Evolutionary conservation across 805 yeast species (phyloP), one percentile per base, ranked within the genome.

Genomic region (Saccharomycopsis amapae): DNA sequence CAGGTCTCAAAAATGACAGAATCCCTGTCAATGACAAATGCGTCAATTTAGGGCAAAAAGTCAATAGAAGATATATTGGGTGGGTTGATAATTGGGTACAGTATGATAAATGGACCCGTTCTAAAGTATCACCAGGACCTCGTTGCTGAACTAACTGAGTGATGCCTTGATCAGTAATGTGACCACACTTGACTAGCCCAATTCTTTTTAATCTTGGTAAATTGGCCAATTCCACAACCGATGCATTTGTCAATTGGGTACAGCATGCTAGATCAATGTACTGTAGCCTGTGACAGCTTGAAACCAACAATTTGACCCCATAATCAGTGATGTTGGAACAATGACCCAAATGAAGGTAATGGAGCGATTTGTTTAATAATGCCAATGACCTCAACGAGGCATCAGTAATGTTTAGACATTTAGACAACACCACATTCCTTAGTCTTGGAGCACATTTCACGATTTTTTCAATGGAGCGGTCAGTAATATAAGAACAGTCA

Each of bases 221-320:
- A 39, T 75, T 76, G 2, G 95, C 76, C 52, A 90, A 67, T 56
- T 82, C 94, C 35, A 76, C 72, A 35, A 93, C 75, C 1, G 96
- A 79, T 56, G 78, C 75, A 65, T 93, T 86, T 2, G 97, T 88
- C 45, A 90, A 71, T 61, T 86, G 94, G 1, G 82, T 71, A 61
- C 98, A 90, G 63, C 97, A 89, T 13, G 97, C 97, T 49, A 93
- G 75, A 64, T 90, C 98, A 53, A 90, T 86, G 62, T 89, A 90
- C 57, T 86, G 94, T 47, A 90, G 78, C 48, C 96, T 71, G 48
- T 83, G 84, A 58, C 97, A 93, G 39, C 75, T 72, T 53, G 82
- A 73, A 10, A 86, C 85, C 50, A 90, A 68, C 9, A 75, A 71
- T 24, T 77, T 73, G 15, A 93, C 93, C 18, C 97, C 97, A 51